Percentiles rank a stretch among this genome's conserved stretches.
Conservation (phyloP, 2,329 filamentous ascomycete species). For the Penicillium paneum region DNA sequence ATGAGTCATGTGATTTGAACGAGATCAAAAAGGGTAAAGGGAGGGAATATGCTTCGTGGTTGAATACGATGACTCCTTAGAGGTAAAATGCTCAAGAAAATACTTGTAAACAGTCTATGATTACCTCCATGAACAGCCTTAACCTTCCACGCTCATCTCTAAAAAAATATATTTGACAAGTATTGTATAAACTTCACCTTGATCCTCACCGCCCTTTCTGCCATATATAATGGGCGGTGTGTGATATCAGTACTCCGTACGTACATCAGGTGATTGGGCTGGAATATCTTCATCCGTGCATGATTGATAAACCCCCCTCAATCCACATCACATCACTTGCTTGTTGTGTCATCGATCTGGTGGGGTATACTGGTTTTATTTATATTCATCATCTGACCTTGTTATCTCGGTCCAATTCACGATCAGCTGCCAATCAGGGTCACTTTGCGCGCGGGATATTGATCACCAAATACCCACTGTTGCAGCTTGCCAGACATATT, state of each 20-base stretch:
- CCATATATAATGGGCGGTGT: conserved; percentile 1
- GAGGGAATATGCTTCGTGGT: neutral
- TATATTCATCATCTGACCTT: neutral
- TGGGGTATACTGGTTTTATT: neutral
- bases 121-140: neutral
- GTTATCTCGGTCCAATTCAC: neutral
- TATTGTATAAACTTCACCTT: neutral
- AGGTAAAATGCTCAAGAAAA: no score
- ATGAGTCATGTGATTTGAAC: conserved; percentile 1
- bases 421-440: conserved; percentile 2
- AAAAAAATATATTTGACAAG: neutral
- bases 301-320: conserved; percentile 12
- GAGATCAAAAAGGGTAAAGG: neutral
- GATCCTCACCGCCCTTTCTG: neutral
- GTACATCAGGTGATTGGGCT: conserved; percentile 24
- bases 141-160: no score
- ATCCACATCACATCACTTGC: conserved; percentile 8
- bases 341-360: neutral
- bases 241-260: neutral
- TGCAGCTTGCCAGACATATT: conserved; percentile 5
- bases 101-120: rapidly evolving
- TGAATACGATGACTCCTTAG: neutral
- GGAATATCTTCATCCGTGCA: conserved; percentile 24
- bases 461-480: conserved; percentile 14
- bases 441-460: conserved; percentile 8